phyloP scores from a whole-genome alignment of 257 asterid species.

The Gentiana macrophylla region DNA sequence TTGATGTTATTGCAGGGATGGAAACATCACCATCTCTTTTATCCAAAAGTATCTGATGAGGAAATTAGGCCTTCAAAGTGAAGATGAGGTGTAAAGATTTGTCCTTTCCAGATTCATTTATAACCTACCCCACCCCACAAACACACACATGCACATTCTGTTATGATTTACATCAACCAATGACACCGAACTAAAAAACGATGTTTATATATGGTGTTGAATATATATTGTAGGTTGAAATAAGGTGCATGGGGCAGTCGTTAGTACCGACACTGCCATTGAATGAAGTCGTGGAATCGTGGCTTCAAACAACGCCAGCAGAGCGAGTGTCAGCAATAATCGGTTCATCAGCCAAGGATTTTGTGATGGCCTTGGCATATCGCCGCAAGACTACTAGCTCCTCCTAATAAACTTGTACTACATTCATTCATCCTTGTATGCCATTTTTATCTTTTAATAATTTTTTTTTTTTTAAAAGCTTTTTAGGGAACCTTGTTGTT shows the following conservation, averaged over 20 bases:
- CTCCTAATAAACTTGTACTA: conserved; percentile 14
- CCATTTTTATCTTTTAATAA: conserved; percentile 6
- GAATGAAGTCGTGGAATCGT: conserved; percentile 54
- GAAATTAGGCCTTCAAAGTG: conserved; percentile 64
- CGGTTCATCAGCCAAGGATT: conserved; percentile 89
- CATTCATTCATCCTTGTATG: background rate
- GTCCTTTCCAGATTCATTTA: background rate
- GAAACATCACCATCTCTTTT: conserved; percentile 59
- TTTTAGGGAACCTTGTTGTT: background rate
- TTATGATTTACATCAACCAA: too few species aligned
- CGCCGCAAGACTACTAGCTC: conserved; percentile 35
- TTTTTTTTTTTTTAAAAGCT: background rate
- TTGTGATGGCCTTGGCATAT: conserved; percentile 70
- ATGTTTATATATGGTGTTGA: background rate
- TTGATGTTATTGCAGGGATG: conserved; percentile 51
- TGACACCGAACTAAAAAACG: too few species aligned
- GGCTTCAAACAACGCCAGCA: conserved; percentile 50
- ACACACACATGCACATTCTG: too few species aligned
- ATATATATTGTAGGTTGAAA: conserved; percentile 48
- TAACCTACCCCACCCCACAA: background rate
- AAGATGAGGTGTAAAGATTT: conserved; percentile 55
- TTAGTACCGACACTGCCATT: conserved; percentile 59
- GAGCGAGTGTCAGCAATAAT: conserved; percentile 49
- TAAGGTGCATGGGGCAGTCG: conserved; percentile 74
- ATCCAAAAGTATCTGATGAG: conserved; percentile 76